Evolutionary conservation across 345 rosid species (phyloP).

Genomic region (Cardamine chenopodiifolia): DNA sequence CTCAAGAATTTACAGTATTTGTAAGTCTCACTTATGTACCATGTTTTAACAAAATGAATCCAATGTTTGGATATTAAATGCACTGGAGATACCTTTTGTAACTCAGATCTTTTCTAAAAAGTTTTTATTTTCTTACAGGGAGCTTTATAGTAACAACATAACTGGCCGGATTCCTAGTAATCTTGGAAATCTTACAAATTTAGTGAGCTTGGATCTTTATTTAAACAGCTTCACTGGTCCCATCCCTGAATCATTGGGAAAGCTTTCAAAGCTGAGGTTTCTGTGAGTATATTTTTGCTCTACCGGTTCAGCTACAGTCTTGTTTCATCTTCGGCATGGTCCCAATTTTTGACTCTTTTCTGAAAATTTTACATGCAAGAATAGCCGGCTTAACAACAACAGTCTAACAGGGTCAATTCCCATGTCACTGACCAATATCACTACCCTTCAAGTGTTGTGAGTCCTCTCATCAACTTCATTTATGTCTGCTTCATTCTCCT

Average conservation of each 20-base stretch:
- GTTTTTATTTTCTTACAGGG: conserved; percentile 56
- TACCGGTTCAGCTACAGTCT: conserved; percentile 5
- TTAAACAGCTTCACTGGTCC: conserved; percentile 88
- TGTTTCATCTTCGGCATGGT: conserved; percentile 20
- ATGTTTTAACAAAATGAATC: neutral
- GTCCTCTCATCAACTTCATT: conserved; percentile 43
- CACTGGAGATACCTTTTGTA: neutral
- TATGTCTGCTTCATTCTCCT: neutral
- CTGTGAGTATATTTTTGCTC: conserved; percentile 72
- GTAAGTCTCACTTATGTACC: conserved; percentile 49
- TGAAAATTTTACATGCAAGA: conserved; percentile 50
- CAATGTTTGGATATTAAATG: neutral
- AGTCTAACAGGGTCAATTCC: conserved; percentile 83
- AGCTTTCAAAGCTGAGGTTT: conserved; percentile 85
- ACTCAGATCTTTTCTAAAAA: neutral
- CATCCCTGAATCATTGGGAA: conserved; percentile 84
- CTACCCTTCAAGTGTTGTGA: conserved; percentile 94
- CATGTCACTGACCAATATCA: conserved; percentile 81
- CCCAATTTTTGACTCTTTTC: conserved; percentile 16
- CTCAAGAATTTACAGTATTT: conserved; percentile 93
- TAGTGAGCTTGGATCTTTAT: conserved; percentile 99
- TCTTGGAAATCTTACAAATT: conserved; percentile 89
- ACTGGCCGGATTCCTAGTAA: conserved; percentile 90
- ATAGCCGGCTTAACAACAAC: conserved; percentile 97
- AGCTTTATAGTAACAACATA: conserved; percentile 91